A percentile compares a stretch with the other conserved stretches of the same genome.
These are phyloP conservation scores for Ceratobasidium sp. DNA, from an alignment of 1,284 basidiomycete genomes.

Conservation along the genomic window DNA sequence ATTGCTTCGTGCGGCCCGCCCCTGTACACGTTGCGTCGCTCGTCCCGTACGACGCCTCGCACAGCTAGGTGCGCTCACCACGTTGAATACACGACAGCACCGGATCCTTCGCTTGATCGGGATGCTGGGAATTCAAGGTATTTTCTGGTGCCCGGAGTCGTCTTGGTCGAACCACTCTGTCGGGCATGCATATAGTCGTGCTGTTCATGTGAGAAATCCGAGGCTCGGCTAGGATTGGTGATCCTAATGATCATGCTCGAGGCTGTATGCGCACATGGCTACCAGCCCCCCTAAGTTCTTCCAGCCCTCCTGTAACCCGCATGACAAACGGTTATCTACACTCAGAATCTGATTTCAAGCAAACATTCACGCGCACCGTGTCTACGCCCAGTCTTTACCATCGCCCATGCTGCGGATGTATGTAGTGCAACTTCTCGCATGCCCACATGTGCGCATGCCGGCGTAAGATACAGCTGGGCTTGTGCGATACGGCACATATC, in stretches of 20 bases:
- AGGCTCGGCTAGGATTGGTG: not conserved
- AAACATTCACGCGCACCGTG: conserved; percentile 23
- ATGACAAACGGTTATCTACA: conserved; percentile 1
- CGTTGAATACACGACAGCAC: conserved; percentile 43
- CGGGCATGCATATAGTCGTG: conserved; percentile 3
- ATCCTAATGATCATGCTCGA: not conserved
- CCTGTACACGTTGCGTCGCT: conserved; percentile 39
- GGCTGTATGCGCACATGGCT: conserved; percentile 9
- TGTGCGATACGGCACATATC: conserved; percentile 1
- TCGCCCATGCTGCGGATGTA: not conserved
- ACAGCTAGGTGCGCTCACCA: conserved; percentile 41
- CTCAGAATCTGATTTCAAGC: not conserved
- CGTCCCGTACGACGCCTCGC: conserved; percentile 4
- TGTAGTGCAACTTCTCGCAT: not conserved
- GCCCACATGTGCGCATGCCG: not conserved
- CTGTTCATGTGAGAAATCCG: not conserved
- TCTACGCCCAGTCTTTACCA: not conserved
- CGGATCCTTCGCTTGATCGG: not conserved
- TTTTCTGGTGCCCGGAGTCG: not conserved
- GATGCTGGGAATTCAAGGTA: not conserved
- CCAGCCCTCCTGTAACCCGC: conserved; percentile 11
- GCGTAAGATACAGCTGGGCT: conserved; percentile 1
- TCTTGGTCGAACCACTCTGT: not conserved
- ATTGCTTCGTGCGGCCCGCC: conserved; percentile 40
- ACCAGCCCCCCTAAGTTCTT: conserved; percentile 1